These are phyloP conservation scores for Venturia asperata DNA, from an alignment of 2,329 filamentous ascomycete genomes.

Conservation along the genomic window DNA sequence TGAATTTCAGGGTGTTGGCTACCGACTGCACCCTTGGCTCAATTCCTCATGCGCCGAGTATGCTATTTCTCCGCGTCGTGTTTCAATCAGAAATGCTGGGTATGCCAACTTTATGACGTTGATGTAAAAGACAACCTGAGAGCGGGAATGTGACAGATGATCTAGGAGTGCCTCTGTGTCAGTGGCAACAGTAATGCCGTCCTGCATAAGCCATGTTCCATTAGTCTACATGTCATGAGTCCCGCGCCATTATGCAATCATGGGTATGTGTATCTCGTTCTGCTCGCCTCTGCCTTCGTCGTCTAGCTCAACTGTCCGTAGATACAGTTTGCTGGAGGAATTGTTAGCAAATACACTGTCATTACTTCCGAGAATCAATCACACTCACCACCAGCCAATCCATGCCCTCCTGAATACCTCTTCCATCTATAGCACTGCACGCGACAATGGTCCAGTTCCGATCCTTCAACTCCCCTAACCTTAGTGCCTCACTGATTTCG, in stretches of 20 bases:
- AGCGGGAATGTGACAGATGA: not conserved
- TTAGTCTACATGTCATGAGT: not conserved
- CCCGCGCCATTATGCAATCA: constrained; percentile 2
- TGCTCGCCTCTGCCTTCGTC: not conserved
- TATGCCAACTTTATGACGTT: too few relatives aligned
- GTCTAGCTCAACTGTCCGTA: not conserved
- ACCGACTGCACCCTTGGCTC: too few relatives aligned
- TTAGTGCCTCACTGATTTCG: constrained; percentile 90
- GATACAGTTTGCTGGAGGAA: constrained; percentile 3
- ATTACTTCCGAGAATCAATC: not conserved
- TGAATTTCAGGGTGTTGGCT: not conserved
- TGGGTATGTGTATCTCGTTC: constrained; percentile 5
- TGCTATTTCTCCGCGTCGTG: not conserved
- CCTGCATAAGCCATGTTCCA: not conserved
- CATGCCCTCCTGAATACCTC: constrained; percentile 94
- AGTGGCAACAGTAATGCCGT: not conserved
- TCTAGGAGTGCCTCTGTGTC: not conserved
- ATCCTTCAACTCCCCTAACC: constrained; percentile 83
- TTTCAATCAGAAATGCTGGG: not conserved
- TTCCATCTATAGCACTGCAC: constrained; percentile 91
- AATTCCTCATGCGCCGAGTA: not conserved
- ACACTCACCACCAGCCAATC: constrained; percentile 85
- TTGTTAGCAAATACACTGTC: not conserved
- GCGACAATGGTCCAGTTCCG: constrained; percentile 99
- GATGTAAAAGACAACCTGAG: not conserved